Conservation (phyloP, 208 protist genomes). For the Tritrichomonas musculus region DNA sequence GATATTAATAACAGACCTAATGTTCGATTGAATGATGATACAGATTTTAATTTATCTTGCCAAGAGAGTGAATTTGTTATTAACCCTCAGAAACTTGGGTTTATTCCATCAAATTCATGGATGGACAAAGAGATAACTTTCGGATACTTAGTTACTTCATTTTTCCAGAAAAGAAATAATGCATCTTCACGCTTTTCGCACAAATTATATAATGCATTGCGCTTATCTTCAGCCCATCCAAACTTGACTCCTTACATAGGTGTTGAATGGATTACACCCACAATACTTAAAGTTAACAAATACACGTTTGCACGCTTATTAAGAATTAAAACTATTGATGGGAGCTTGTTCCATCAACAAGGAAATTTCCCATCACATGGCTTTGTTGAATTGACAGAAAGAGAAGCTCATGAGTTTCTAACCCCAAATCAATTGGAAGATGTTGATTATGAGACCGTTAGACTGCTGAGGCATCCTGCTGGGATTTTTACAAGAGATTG, state of each 20-base stretch:
- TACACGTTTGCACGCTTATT: background rate
- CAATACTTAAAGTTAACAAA: background rate
- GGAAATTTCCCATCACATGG: constrained; percentile 4
- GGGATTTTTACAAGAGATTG: background rate
- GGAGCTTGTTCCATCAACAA: background rate
- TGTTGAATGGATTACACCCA: background rate
- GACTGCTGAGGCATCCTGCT: background rate
- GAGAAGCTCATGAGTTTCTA: background rate
- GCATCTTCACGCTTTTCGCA: background rate
- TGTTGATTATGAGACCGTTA: background rate
- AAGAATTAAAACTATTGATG: background rate
- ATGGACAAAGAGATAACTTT: background rate
- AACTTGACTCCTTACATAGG: background rate
- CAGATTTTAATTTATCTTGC: too few species aligned
- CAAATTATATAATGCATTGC: constrained; percentile 17
- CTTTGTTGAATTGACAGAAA: background rate
- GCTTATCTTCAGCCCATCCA: background rate
- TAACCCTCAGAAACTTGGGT: background rate
- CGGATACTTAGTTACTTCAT: background rate
- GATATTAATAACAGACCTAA: too few species aligned
- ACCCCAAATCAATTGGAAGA: background rate
- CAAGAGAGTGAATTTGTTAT: background rate
- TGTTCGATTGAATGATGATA: too few species aligned
- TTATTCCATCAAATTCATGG: background rate
- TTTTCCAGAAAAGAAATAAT: background rate